Evolutionary conservation across 140 eudicot genomes (phyloP), one percentile per base, ranked within the genome.

Genomic region (Bidens hawaiensis): DNA sequence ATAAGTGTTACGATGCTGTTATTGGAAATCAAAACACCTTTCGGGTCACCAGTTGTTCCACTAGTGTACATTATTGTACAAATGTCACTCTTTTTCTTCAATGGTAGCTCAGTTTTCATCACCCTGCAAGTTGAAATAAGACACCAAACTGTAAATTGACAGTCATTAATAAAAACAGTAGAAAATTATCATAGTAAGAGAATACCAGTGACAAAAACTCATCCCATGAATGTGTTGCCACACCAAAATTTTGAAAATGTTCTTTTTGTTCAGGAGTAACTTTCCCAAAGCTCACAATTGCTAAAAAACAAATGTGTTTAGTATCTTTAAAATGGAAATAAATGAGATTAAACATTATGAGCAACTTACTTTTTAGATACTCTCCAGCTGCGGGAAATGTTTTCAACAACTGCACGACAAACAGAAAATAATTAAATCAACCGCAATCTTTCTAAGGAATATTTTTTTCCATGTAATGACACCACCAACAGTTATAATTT

Each of bases 61-160:
- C 99, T 93, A 36, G 99, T 93, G 78, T 93, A 93, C 99, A 93
- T 93, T 68, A 93, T 93, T 70, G 99, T 93, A 69, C 96, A 87
- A 26, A 88, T 82, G 75, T 93, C 99, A 24, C 80, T 82, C 67
- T 77, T 88, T 73, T 75, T 80, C 78, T 87, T 85, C 62, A 73
- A 55, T 6, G 90, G 95, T 24, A 93, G 82, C 5, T 88, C 95
- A 72, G 76, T 76, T 60, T 64, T 70, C 65, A 48, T 78, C 81
- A 71, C 95, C 99, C 99, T 93, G 82, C 75, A 81, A 54, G 74
- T 18, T 49, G 40, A 54, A 42, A 67, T 30, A 71, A 43, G 27
- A 2, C 27, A 28, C 45, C 58, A 28, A 71, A 52, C 19, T 54
- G n/a, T 9, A 64, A 52, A 22, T 34, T 5, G 42, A n/a, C n/a